Percentiles rank a stretch among this genome's conserved stretches.
These are phyloP conservation scores for Hymenoscyphus fraxineus DNA, from an alignment of 2,329 filamentous ascomycete genomes.

Conservation along the genomic window DNA sequence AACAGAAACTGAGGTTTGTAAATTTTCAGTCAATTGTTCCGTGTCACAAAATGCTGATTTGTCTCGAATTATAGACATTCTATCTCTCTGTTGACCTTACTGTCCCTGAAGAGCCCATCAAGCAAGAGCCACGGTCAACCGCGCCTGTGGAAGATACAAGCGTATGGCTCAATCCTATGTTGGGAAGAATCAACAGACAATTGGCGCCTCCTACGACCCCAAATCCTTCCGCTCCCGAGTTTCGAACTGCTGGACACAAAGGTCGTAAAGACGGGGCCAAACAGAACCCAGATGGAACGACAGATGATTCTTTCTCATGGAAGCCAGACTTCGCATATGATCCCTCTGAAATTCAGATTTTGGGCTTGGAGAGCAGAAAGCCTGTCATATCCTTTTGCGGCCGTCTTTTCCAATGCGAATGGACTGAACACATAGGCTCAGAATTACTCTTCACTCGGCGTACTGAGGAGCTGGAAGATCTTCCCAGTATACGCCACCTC, in stretches of 20 bases:
- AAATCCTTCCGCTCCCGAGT: slow-evolving; percentile 3
- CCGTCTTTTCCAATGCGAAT: slow-evolving; percentile 73
- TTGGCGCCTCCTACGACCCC: slow-evolving; percentile 8
- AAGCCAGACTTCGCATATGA: neutral
- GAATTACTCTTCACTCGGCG: slow-evolving; percentile 68
- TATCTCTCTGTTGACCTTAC: slow-evolving; percentile 63
- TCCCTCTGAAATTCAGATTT: slow-evolving; percentile 58
- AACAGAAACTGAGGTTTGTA: slow-evolving; percentile 56
- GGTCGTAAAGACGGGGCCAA: slow-evolving; percentile 19
- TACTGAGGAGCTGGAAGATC: slow-evolving; percentile 36
- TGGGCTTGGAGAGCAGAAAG: slow-evolving; percentile 73
- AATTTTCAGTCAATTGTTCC: neutral
- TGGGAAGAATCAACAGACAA: neutral
- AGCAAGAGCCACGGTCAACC: slow-evolving; percentile 11
- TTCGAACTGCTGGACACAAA: slow-evolving; percentile 5
- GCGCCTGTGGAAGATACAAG: slow-evolving; percentile 10
- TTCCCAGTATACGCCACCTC: slow-evolving; percentile 49
- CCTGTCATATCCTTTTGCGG: slow-evolving; percentile 79
- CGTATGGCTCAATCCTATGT: slow-evolving; percentile 24
- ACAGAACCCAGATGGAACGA: slow-evolving; percentile 20
- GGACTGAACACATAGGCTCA: slow-evolving; percentile 80
- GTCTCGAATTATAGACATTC: slow-evolving; percentile 47
- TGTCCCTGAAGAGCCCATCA: slow-evolving; percentile 29
- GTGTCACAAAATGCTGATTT: slow-evolving; percentile 1
- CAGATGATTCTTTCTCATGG: slow-evolving; percentile 19